A percentile compares a stretch with the other conserved stretches of the same genome.
Conservation (phyloP, 2,329 filamentous ascomycete species). For the Scedosporium minutisporum region DNA sequence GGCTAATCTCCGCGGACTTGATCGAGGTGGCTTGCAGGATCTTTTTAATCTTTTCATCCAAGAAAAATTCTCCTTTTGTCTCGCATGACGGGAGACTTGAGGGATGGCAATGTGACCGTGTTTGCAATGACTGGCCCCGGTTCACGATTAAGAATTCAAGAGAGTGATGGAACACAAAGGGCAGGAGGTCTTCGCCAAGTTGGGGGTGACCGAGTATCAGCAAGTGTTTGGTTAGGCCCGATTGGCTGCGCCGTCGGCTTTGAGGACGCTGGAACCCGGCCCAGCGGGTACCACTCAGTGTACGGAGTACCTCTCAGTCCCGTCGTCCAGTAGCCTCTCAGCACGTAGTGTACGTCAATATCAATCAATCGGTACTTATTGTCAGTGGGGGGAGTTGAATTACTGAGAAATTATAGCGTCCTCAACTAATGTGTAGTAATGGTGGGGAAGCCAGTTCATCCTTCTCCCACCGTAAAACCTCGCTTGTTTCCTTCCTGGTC, state of each 20-base stretch:
- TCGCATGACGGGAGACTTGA: neutral
- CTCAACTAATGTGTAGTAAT: no score
- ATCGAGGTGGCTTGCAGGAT: neutral
- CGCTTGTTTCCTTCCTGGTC: neutral
- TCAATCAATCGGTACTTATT: no score
- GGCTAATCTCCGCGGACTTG: neutral
- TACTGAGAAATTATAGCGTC: no score
- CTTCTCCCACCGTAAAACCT: neutral
- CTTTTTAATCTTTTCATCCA: neutral
- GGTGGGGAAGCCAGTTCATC: no score
- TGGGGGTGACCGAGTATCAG: neutral
- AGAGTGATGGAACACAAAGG: neutral
- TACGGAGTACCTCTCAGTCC: no score
- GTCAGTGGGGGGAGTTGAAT: no score
- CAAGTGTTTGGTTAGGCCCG: neutral
- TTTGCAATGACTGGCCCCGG: no score
- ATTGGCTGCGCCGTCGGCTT: neutral
- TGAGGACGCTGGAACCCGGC: neutral
- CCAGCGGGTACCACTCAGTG: neutral
- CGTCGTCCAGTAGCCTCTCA: no score
- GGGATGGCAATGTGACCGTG: neutral
- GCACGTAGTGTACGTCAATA: no score
- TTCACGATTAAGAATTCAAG: no score
- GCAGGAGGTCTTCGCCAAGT: neutral
- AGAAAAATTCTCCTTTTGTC: neutral